Evolutionary conservation across 2,329 filamentous ascomycete species (phyloP).

Genomic region (Fusarium humuli): DNA sequence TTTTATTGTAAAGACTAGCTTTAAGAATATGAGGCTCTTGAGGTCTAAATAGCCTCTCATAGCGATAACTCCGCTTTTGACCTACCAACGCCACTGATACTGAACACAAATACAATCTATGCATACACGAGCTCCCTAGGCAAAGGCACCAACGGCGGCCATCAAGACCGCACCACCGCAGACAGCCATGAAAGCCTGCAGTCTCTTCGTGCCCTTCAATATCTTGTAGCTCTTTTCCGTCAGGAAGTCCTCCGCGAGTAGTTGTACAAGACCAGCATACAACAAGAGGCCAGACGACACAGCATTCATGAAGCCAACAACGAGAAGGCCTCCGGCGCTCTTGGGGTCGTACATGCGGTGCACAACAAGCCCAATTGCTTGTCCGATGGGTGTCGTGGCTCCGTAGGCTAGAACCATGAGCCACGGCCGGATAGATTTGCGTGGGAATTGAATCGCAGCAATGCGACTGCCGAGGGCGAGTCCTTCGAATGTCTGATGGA

Average conservation of each 20-base stretch:
- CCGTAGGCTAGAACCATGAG: constrained; percentile 84
- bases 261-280: constrained; percentile 85
- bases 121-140: constrained; percentile 54
- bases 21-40: not conserved
- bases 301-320: constrained; percentile 90
- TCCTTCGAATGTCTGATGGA: constrained; percentile 91
- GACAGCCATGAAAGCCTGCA: constrained; percentile 73
- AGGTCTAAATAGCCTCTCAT: not conserved
- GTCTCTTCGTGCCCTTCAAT: constrained; percentile 70
- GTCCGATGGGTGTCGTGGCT: constrained; percentile 82
- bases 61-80: constrained; percentile 4
- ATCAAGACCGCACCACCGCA: constrained; percentile 74
- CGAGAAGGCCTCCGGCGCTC: constrained; percentile 79
- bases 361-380: constrained; percentile 82
- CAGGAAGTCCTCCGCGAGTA: constrained; percentile 86
- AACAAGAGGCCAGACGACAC: constrained; percentile 83
- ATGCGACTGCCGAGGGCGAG: constrained; percentile 88
- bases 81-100: constrained; percentile 23
- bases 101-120: constrained; percentile 31
- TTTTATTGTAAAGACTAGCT: not conserved
- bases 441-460: constrained; percentile 82
- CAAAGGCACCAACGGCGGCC: constrained; percentile 79
- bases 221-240: constrained; percentile 79
- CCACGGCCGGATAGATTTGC: constrained; percentile 80
- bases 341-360: constrained; percentile 84